Conservation (phyloP, 164 flowering plant species). For the Vitis vinifera region DNA sequence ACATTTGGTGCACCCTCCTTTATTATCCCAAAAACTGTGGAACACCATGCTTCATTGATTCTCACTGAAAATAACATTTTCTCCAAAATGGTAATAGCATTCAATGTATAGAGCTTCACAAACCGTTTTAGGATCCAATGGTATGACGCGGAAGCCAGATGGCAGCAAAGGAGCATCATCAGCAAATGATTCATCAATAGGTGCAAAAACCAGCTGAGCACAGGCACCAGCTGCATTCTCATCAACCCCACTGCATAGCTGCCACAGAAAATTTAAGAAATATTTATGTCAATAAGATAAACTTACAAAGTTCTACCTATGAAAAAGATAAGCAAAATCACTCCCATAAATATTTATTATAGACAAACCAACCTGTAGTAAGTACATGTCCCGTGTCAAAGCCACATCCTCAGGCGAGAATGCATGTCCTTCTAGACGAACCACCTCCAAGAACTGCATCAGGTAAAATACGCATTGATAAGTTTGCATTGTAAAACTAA, state of each 20-base stretch:
- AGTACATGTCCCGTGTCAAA: slow-evolving; percentile 62
- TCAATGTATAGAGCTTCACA: slow-evolving; percentile 12
- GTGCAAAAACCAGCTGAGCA: slow-evolving; percentile 87
- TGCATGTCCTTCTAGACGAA: slow-evolving; percentile 68
- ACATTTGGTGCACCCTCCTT: no score
- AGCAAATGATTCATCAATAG: slow-evolving; percentile 78
- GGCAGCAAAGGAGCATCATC: slow-evolving; percentile 85
- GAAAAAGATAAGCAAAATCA: neutral
- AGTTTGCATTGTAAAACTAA: neutral
- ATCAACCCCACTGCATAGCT: slow-evolving; percentile 89
- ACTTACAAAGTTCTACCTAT: neutral
- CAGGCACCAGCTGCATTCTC: slow-evolving; percentile 76
- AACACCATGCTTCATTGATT: neutral
- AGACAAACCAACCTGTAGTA: slow-evolving; percentile 52
- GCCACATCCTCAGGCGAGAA: slow-evolving; percentile 65
- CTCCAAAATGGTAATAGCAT: neutral
- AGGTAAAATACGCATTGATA: neutral
- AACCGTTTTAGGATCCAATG: slow-evolving; percentile 74
- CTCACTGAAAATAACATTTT: neutral
- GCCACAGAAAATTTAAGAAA: slow-evolving; percentile 11
- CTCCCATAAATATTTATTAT: neutral
- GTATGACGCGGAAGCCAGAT: slow-evolving; percentile 84
- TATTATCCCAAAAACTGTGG: no score
- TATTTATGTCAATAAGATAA: neutral
- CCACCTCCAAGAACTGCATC: slow-evolving; percentile 68